Evolutionary conservation across 352 stramenopile genomes (phyloP).

Genomic region (Phytophthora crassamura): DNA sequence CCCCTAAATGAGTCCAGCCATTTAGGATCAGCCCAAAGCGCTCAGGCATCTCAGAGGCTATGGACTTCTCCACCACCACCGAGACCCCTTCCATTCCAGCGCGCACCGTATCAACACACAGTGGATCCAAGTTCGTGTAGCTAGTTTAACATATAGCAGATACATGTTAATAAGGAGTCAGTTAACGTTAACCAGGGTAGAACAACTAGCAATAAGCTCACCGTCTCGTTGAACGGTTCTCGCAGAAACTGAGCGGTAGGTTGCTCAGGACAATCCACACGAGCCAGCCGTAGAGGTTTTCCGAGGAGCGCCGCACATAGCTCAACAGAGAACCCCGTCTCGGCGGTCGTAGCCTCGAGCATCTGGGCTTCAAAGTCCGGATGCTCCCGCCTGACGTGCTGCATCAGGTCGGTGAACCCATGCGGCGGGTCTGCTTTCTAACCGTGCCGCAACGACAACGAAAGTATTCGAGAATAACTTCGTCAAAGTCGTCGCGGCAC

Average conservation of each 20-base stretch:
- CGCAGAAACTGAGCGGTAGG: too few species aligned
- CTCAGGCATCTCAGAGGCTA: too few species aligned
- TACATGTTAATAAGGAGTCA: constrained; percentile 5
- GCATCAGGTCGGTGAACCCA: background rate
- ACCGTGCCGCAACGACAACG: constrained; percentile 23
- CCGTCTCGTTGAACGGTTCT: too few species aligned
- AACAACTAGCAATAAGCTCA: too few species aligned
- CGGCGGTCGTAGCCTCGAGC: too few species aligned
- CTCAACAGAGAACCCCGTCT: constrained; percentile 10
- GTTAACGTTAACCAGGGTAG: too few species aligned
- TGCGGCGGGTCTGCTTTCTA: constrained; percentile 11
- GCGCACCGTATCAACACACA: constrained; percentile 4
- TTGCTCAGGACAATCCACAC: too few species aligned
- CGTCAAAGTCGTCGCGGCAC: too few species aligned
- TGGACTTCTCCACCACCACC: constrained; percentile 3
- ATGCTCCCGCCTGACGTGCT: too few species aligned
- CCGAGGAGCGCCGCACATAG: constrained; percentile 6
- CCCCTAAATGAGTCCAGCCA: too few species aligned
- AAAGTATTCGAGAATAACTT: constrained; percentile 23
- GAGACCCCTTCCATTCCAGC: constrained; percentile 5
- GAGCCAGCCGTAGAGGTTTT: constrained; percentile 14
- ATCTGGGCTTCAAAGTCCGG: too few species aligned
- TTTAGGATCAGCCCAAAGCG: too few species aligned
- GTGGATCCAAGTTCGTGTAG: background rate
- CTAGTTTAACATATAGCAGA: constrained; percentile 5